Evolutionary conservation across 208 protist genomes (phyloP), one percentile per base, ranked within the genome.

Genomic region (Plasmodiophora brassicae): DNA sequence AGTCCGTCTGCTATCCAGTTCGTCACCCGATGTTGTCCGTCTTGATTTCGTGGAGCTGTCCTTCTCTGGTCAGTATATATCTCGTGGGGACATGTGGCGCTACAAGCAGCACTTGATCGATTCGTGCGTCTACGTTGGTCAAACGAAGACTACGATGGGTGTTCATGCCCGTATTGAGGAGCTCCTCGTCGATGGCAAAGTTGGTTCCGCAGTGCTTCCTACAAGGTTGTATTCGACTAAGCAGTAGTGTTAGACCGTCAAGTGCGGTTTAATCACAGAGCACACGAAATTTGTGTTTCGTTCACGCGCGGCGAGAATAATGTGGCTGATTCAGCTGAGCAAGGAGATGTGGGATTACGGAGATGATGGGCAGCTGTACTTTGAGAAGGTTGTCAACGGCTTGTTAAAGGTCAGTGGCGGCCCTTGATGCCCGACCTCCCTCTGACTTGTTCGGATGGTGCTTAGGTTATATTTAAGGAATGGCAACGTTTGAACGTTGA

Each of bases 21-120:
- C n/a, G n/a, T n/a, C n/a, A n/a, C n/a, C 5, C 65, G 65, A 32
- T 14, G n/a, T 32, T 32, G n/a, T 78, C 5, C 10, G 10, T 5
- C n/a, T 86, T 8, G 84, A 86, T n/a, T 71, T 86, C 25, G 14
- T 86, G 10, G 35, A 86, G 84, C 84, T 86, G 10, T 54, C 35
- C 46, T 86, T 86, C 50, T 32, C 10, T 5, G 50, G 43, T 8
- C 87, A 93, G 89, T 95, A 94, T 84, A 89, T 95, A 5, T 86
- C 91, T 43, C 88, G 93, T 1, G 88, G 85, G 32, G 93, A 95
- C 85, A 94, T 95, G 93, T 95, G 93, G 93, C 85, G 92, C 28
- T 45, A 94, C 8, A 93, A 93, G 65, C 53, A 87, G 14, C 53
- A 20, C 0, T 78, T 94, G 5, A 85, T 90, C 20, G 88, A 88